phyloP scores from a whole-genome alignment of 2,329 filamentous ascomycete genomes.

The Aspergillus costaricaensis region DNA sequence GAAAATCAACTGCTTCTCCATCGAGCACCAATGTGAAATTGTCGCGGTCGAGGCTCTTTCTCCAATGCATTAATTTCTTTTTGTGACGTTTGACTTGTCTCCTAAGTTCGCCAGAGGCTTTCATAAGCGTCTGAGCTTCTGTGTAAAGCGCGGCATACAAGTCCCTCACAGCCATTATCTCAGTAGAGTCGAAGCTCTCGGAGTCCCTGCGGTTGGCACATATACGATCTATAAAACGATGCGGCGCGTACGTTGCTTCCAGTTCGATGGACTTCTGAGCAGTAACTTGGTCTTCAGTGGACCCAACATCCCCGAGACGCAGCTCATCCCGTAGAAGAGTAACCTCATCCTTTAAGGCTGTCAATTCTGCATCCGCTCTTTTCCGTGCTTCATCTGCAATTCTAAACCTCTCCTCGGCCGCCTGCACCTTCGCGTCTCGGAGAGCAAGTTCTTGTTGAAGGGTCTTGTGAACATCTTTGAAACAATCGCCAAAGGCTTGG shows the following conservation, averaged over 20 bases:
- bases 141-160: constrained; percentile 38
- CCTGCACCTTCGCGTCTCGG: constrained; percentile 24
- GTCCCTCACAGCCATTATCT: constrained; percentile 24
- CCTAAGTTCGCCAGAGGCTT: constrained; percentile 32
- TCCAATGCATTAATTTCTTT: constrained; percentile 34
- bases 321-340: constrained; percentile 27
- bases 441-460: constrained; percentile 26
- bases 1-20: constrained; percentile 31
- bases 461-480: constrained; percentile 31
- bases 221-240: constrained; percentile 20
- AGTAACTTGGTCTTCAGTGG: constrained; percentile 18
- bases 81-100: constrained; percentile 37
- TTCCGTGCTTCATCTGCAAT: constrained; percentile 24
- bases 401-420: constrained; percentile 25
- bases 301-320: constrained; percentile 15
- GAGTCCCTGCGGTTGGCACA: constrained; percentile 6
- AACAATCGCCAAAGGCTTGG: constrained; percentile 29
- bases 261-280: constrained; percentile 21
- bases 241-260: constrained; percentile 31
- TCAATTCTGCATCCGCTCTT: constrained; percentile 19
- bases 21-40: constrained; percentile 34
- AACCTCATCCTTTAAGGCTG: constrained; percentile 26
- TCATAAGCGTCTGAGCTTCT: constrained; percentile 30
- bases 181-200: constrained; percentile 12
- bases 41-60: constrained; percentile 30